Percentiles rank a stretch among this genome's conserved stretches.
Conservation (phyloP, 2,329 filamentous ascomycete genomes). For the Laburnicola sp. region DNA sequence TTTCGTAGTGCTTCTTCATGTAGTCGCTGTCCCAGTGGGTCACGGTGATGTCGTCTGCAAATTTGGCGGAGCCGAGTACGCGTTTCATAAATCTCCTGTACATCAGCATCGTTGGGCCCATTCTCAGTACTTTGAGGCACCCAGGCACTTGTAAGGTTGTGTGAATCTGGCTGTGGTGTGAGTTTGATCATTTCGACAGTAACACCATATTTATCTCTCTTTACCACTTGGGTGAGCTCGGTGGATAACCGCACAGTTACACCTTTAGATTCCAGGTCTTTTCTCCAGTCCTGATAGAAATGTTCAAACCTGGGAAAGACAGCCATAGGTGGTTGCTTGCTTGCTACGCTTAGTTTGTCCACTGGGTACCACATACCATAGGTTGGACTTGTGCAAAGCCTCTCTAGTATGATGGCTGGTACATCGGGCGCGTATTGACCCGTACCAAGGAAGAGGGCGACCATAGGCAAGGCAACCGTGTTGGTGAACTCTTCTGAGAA, state of each 20-base stretch:
- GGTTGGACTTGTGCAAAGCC: conserved; percentile 56
- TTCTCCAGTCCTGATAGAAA: conserved; percentile 64
- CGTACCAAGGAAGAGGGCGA: conserved; percentile 73
- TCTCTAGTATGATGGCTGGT: conserved; percentile 65
- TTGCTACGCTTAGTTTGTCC: conserved; percentile 52
- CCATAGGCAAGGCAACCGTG: conserved; percentile 70
- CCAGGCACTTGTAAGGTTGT: conserved; percentile 52
- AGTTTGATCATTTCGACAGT: conserved; percentile 53
- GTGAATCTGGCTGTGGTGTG: conserved; percentile 47
- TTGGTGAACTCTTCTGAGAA: conserved; percentile 73
- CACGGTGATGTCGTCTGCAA: conserved; percentile 71
- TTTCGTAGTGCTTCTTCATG: conserved; percentile 70
- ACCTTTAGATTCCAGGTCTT: conserved; percentile 57
- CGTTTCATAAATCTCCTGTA: conserved; percentile 52
- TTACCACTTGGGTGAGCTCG: conserved; percentile 58
- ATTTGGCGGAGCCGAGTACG: conserved; percentile 71
- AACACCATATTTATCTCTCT: conserved; percentile 57
- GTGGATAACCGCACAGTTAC: conserved; percentile 61
- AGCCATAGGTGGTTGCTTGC: conserved; percentile 60
- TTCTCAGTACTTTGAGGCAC: conserved; percentile 37
- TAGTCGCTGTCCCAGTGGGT: conserved; percentile 68
- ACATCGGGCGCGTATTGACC: conserved; percentile 75
- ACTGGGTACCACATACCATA: conserved; percentile 63
- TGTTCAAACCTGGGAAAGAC: conserved; percentile 65
- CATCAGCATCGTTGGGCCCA: conserved; percentile 46